Percentiles rank a stretch among this genome's conserved stretches.
phyloP scores from a whole-genome alignment of 2,329 filamentous ascomycete species.

The Nothophoma quercina region DNA sequence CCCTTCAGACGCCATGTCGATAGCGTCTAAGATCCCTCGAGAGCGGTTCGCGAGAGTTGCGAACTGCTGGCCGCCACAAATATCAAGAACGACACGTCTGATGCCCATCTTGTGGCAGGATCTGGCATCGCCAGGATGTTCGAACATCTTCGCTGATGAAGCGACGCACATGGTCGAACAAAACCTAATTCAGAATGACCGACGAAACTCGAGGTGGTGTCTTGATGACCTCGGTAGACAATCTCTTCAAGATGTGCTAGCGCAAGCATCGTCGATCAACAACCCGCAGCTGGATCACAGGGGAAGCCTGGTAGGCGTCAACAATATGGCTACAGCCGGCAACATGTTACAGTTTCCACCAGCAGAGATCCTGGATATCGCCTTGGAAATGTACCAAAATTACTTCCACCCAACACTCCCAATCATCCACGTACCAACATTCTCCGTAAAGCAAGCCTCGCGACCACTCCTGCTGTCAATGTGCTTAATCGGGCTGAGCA shows the following conservation, averaged over 20 bases:
- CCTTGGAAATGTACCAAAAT: constrained; percentile 62
- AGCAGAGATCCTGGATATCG: constrained; percentile 62
- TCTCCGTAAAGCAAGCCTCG: constrained; percentile 58
- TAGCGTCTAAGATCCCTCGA: constrained; percentile 48
- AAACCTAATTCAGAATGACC: not conserved
- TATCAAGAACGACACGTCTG: constrained; percentile 39
- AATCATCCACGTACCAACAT: constrained; percentile 62
- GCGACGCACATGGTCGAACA: constrained; percentile 3
- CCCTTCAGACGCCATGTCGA: constrained; percentile 47
- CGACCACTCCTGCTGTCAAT: constrained; percentile 59
- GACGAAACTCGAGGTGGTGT: constrained; percentile 47
- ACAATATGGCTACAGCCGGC: constrained; percentile 38
- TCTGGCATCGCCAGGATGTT: constrained; percentile 38
- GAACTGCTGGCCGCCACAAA: constrained; percentile 48
- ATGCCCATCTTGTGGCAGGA: constrained; percentile 49
- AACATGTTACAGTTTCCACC: constrained; percentile 54
- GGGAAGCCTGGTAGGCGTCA: constrained; percentile 43
- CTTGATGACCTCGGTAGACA: constrained; percentile 50
- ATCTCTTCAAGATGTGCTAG: constrained; percentile 46
- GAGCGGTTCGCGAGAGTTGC: constrained; percentile 51
- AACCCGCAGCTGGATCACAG: constrained; percentile 35
- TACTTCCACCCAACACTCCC: constrained; percentile 62
- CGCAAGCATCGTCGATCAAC: constrained; percentile 33
- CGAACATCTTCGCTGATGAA: constrained; percentile 46
- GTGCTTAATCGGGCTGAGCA: constrained; percentile 62